phyloP scores from a whole-genome alignment of 2,329 filamentous ascomycete species.

The Colletotrichum tamarilloi region DNA sequence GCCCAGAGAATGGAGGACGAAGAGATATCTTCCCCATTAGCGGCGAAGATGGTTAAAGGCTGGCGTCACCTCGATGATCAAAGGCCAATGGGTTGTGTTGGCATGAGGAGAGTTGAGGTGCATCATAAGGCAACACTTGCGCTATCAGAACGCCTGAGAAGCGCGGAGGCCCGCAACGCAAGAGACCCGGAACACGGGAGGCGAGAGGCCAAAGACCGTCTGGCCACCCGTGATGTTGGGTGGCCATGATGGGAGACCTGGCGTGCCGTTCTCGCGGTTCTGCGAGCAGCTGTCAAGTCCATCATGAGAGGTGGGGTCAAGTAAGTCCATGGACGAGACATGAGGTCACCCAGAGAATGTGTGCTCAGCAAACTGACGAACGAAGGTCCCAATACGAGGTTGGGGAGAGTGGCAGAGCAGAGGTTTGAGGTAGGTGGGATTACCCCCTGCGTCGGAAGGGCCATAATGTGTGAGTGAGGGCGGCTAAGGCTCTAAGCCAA shows the following conservation, averaged over 20 bases:
- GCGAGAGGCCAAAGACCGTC: slow-evolving; percentile 2
- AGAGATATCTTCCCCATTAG: neutral
- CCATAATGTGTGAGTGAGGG: slow-evolving; percentile 15
- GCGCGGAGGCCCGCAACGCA: slow-evolving; percentile 24
- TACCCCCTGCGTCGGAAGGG: slow-evolving; percentile 11
- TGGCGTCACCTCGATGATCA: neutral
- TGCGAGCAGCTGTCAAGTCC: neutral
- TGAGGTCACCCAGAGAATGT: neutral
- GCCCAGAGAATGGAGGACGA: neutral
- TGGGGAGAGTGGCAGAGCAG: neutral
- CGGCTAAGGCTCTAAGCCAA: slow-evolving; percentile 22
- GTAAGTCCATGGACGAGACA: neutral
- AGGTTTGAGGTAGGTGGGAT: neutral
- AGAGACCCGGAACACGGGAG: slow-evolving; percentile 10
- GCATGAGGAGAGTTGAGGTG: neutral
- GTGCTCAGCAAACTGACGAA: neutral
- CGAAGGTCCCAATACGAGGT: slow-evolving; percentile 20
- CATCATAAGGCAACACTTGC: neutral
- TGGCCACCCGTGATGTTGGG: slow-evolving; percentile 20
- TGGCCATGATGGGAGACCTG: slow-evolving; percentile 16
- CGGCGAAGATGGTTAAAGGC: neutral
- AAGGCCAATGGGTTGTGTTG: slow-evolving; percentile 9
- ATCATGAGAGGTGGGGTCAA: neutral
- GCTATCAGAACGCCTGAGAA: neutral
- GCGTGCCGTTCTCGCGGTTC: slow-evolving; percentile 24